Base-by-base conservation (phyloP, 768 basidiomycete genomes). In the Cystoderma amianthinum region DNA sequence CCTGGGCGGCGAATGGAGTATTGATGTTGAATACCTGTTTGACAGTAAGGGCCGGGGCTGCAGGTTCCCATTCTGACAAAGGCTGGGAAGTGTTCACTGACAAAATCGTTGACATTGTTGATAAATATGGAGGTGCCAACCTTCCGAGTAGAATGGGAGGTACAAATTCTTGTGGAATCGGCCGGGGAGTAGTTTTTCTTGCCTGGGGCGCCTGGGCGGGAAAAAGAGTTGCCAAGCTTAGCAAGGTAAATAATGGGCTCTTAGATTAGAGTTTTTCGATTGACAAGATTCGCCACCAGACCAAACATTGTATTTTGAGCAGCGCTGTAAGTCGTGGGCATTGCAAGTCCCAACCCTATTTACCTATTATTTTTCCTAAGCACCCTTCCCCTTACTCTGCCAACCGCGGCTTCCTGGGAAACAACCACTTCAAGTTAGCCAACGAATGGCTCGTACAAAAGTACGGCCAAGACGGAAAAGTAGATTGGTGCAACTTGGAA, bases 71-170 rank as follows among this genome's bases (percentile, higher is more conserved):
- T 61, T 75, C 81, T 30, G 76, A 78, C 51, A 81, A 72, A 59
- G 94, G 94, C 42, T 96, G 94, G 94, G 91, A 96, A 59, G 61
- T 72, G 38, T 96, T 95, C 57, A 96, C 93, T 3, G 87, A 84
- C 48, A 67, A 60, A 48, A 82, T 95, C 44, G 67, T 95, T 44
- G 76, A 83, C 47, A 72, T 81, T 44, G 82, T 93, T 47, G 76
- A 87, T 59, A 76, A 69, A 56, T 86, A 83, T 61, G 82, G 82
- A 43, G 78, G 88, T 49, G 76, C 84, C 40, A 84, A 82, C 57
- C 67, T 88, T 37, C 62, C 71, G 19, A 54, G 44, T 22, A 44
- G 44, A 25, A 47, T 36, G 18, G 44, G 37, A 19, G 45, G 22
- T 13, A 28, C 49, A 22, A 50, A 49, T 40, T 55, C 53, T 17